These are phyloP conservation scores for Moringa oleifera DNA, from an alignment of 345 rosid genomes.

Conservation along the genomic window DNA sequence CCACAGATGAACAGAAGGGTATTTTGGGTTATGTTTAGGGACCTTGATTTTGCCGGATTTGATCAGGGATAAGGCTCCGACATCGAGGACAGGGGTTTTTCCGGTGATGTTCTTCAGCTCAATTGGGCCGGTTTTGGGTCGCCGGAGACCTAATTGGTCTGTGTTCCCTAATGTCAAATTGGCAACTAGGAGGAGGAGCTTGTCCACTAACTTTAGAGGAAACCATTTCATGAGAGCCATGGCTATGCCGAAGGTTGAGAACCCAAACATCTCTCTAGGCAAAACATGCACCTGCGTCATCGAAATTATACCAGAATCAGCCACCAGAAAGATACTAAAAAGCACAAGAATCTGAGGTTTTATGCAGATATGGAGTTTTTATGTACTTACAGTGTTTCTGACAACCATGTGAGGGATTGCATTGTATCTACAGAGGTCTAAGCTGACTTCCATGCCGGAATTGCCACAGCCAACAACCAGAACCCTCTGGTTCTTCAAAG, in stretches of 20 bases:
- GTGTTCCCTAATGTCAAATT: conserved; percentile 56
- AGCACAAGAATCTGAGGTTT: no score
- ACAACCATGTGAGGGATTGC: conserved; percentile 64
- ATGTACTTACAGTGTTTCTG: conserved; percentile 47
- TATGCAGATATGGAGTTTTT: background rate
- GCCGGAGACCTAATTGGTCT: conserved; percentile 60
- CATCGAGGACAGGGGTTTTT: conserved; percentile 90
- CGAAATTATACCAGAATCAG: no score
- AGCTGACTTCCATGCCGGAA: conserved; percentile 90
- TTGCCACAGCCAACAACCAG: conserved; percentile 84
- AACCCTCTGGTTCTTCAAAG: conserved; percentile 43
- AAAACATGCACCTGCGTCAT: conserved; percentile 73
- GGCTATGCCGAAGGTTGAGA: conserved; percentile 79
- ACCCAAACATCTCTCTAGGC: conserved; percentile 80
- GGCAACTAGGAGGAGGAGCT: conserved; percentile 44
- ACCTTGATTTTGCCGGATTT: conserved; percentile 77
- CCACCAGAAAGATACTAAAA: no score
- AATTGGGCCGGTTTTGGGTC: conserved; percentile 89
- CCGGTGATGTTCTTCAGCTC: conserved; percentile 83
- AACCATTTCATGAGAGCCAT: conserved; percentile 78
- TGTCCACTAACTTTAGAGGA: conserved; percentile 66
- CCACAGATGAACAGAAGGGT: background rate
- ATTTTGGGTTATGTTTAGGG: background rate
- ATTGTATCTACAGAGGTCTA: conserved; percentile 63
- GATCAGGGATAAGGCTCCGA: conserved; percentile 66